Conservation (phyloP, 225 moss, liverwort and hornwort species). For the Antitrichia curtipendula region DNA sequence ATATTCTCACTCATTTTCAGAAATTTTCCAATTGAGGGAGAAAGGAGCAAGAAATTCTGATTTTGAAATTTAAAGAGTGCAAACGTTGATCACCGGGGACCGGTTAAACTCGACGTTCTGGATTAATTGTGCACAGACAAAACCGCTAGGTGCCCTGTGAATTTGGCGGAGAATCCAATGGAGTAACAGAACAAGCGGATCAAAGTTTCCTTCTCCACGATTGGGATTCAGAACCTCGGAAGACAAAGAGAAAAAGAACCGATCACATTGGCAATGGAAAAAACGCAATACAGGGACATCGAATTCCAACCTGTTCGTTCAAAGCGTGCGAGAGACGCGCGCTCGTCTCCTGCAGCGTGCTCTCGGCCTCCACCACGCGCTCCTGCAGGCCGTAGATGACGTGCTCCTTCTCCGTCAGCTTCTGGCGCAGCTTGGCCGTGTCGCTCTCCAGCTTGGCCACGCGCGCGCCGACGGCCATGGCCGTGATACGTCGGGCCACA, state of each 20-base stretch:
- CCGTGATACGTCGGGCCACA: conserved; percentile 73
- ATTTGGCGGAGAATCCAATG: neutral
- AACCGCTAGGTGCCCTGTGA: neutral
- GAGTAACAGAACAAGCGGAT: neutral
- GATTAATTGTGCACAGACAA: neutral
- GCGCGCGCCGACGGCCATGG: conserved; percentile 78
- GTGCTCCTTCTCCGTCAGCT: conserved; percentile 77
- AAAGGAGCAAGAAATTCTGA: neutral
- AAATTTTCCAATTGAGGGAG: neutral
- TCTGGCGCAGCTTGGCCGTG: conserved; percentile 61
- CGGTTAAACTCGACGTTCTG: neutral
- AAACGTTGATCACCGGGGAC: neutral
- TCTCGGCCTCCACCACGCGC: conserved; percentile 58
- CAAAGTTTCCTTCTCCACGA: neutral
- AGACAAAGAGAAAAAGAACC: neutral
- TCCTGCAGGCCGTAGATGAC: conserved; percentile 57
- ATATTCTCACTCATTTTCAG: neutral
- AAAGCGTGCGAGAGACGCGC: conserved; percentile 56
- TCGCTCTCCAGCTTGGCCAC: conserved; percentile 71
- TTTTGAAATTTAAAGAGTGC: neutral
- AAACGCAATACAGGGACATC: neutral
- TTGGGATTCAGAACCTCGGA: neutral
- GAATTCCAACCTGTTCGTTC: conserved; percentile 48
- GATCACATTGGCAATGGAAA: neutral
- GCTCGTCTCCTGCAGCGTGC: conserved; percentile 65